phyloP scores from a whole-genome alignment of 495 filamentous ascomycete genomes.

The Aspergillus homomorphus region DNA sequence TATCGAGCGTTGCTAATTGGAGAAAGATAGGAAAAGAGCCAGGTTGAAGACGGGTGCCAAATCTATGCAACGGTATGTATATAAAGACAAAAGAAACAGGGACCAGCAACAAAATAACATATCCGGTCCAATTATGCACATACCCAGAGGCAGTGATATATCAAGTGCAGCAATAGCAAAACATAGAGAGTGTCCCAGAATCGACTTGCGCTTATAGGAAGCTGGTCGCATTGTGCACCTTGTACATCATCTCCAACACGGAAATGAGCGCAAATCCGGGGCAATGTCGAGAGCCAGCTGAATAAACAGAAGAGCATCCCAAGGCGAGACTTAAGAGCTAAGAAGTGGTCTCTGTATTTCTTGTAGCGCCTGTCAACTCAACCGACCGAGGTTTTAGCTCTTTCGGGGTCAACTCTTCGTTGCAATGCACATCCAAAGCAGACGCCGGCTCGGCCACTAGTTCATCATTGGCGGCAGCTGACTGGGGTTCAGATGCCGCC shows the following conservation, averaged over 20 bases:
- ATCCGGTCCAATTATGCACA: constrained; percentile 15
- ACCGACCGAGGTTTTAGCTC: constrained; percentile 41
- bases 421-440: constrained; percentile 11
- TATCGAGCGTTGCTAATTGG: not conserved
- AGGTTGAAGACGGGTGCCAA: not conserved
- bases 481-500: constrained; percentile 29
- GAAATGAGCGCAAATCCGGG: not conserved
- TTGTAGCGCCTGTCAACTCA: constrained; percentile 29
- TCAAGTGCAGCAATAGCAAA: constrained; percentile 1
- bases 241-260: not conserved
- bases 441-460: constrained; percentile 11
- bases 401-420: constrained; percentile 26
- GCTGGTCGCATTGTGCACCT: not conserved
- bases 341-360: constrained; percentile 30
- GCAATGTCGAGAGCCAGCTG: not conserved
- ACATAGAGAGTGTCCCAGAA: constrained; percentile 1
- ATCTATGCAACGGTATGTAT: constrained; percentile 26
- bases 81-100: constrained; percentile 8
- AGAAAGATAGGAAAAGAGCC: not conserved
- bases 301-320: not conserved
- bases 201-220: too few relatives aligned
- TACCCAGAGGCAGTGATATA: not conserved
- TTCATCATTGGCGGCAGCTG: constrained; percentile 22
- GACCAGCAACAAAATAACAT: constrained; percentile 4
- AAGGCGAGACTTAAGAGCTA: constrained; percentile 3